Base-by-base conservation (phyloP, 148 eudicot genomes). In the Fagopyrum homotropicum region DNA sequence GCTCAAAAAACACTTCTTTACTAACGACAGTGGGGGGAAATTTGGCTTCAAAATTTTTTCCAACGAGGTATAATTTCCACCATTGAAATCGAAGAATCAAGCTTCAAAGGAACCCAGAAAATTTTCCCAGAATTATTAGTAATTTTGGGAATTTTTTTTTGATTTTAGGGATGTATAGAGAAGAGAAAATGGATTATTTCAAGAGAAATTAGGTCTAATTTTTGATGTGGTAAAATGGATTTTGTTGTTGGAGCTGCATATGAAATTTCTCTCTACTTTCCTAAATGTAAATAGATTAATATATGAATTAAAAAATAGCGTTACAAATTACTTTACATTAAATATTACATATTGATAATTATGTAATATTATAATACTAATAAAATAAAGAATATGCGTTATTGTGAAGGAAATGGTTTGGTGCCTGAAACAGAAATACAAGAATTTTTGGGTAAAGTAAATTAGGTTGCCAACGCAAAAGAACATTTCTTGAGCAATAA, bases 391-490 rank as follows among this genome's bases (percentile, higher is more conserved):
- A 83, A 83, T 89, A 87, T 91, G 91, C 84, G 86, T 86, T 93
- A 82, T 86, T 77, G 91, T 89, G 87, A 84, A 93, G 87, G 80
- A 85, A 89, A 88, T 81, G 82, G 85, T 85, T 72, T 89, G 92
- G 89, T 88, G 88, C 81, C 84, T 85, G 86, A 40, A 77, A 35
- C 76, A 72, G 70, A 72, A 77, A 82, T 81, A 75, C 60, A 80
- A 81, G 81, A 77, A 60, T 30, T 63, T 60, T 63, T 30, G 11
- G 89, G 84, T 84, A 93, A 93, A 89, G 98, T 86, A 89, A 91
- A 91, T 93, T 93, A 90, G 98, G 98, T 91, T 89, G 97, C 89
- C 97, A 91, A 89, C 87, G 85, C 91, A 84, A 87, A 85, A 87
- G 90, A 90, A 87, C 92, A 86, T 84, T 82, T 82, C 79, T 82